A percentile compares a stretch with the other conserved stretches of the same genome.
phyloP scores from a whole-genome alignment of 2,329 filamentous ascomycete genomes.

The Scolecobasidium constrictum region DNA sequence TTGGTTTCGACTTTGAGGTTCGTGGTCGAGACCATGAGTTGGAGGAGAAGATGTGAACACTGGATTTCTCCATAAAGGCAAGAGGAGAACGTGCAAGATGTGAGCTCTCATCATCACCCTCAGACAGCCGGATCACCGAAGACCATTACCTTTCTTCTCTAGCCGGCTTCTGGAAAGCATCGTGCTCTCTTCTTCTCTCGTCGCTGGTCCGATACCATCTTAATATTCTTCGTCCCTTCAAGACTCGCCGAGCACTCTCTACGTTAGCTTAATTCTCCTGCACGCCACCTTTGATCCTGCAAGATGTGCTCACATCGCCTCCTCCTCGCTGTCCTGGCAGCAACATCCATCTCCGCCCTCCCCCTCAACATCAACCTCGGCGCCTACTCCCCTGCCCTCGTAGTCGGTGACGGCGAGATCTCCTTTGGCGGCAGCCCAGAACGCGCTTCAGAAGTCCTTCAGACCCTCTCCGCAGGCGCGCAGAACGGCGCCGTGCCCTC shows the following conservation, averaged over 20 bases:
- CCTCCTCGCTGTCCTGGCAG: conserved; percentile 22
- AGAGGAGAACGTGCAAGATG: no score
- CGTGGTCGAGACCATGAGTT: no score
- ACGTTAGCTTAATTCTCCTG: conserved; percentile 1
- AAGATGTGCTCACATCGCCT: conserved; percentile 27
- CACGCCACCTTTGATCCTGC: conserved; percentile 1
- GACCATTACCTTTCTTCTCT: no score
- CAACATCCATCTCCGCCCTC: conserved; percentile 25
- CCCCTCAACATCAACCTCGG: conserved; percentile 44
- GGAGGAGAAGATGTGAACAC: no score
- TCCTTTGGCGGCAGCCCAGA: conserved; percentile 31
- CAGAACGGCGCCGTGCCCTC: conserved; percentile 14
- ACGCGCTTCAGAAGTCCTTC: conserved; percentile 32
- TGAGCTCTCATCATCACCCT: no score
- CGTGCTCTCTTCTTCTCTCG: not conserved
- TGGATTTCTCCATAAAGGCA: no score
- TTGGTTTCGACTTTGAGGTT: no score
- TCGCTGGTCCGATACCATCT: conserved; percentile 8
- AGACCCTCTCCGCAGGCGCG: conserved; percentile 33
- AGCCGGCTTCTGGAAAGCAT: not conserved
- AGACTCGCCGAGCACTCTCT: conserved; percentile 2
- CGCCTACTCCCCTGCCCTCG: conserved; percentile 40
- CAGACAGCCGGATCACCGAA: no score
- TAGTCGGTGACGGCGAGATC: conserved; percentile 44
- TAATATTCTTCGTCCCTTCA: not conserved